phyloP scores from a whole-genome alignment of 768 basidiomycete genomes.

The Podaxis rugospora region DNA sequence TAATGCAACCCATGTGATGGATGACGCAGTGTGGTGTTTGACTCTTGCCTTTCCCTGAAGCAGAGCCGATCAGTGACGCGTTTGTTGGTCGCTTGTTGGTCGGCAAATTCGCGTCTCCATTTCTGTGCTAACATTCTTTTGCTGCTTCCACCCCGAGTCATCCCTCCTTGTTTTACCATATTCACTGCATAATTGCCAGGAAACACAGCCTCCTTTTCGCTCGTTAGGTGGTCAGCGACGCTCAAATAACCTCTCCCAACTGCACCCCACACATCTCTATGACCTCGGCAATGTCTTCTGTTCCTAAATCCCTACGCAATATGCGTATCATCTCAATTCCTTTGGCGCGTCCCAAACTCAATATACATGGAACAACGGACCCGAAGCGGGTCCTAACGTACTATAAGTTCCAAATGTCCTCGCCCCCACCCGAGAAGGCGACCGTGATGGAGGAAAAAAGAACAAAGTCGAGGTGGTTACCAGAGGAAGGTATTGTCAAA shows the following conservation, averaged over 20 bases:
- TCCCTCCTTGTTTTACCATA: neutral
- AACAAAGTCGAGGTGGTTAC: slow-evolving; percentile 26
- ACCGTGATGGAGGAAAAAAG: slow-evolving; percentile 13
- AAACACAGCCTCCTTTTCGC: neutral
- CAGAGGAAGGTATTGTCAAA: slow-evolving; percentile 40
- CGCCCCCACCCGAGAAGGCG: slow-evolving; percentile 12
- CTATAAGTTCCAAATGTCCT: slow-evolving; percentile 39
- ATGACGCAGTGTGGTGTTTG: neutral
- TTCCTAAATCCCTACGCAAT: slow-evolving; percentile 27
- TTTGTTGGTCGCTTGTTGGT: neutral
- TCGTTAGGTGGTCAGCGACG: neutral
- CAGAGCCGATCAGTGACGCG: slow-evolving; percentile 8
- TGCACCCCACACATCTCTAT: too few species aligned
- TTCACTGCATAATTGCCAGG: neutral
- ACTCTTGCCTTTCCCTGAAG: too few species aligned
- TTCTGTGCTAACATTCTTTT: neutral
- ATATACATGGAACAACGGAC: slow-evolving; percentile 9
- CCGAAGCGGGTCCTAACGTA: slow-evolving; percentile 30
- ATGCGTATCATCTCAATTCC: slow-evolving; percentile 45
- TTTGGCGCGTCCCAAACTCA: slow-evolving; percentile 31
- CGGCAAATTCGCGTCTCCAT: neutral
- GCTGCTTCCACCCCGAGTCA: neutral
- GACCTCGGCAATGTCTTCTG: slow-evolving; percentile 8
- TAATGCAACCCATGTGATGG: neutral
- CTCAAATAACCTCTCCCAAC: neutral